A percentile compares a stretch with the other conserved stretches of the same genome.
Evolutionary conservation across 169 alveolate species (phyloP).

Genomic region (Plasmodium vivax): DNA sequence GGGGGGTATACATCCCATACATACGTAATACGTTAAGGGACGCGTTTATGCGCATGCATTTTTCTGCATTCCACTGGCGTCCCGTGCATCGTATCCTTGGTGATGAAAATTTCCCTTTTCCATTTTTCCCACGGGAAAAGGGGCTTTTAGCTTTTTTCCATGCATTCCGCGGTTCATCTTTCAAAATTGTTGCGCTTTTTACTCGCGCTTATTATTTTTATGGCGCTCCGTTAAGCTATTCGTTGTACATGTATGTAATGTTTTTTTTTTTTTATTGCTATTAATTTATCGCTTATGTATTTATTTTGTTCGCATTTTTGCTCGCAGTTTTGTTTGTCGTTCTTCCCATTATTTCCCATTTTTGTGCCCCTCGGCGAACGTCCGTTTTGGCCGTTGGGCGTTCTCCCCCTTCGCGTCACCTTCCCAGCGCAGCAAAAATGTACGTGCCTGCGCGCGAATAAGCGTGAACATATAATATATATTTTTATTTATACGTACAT

Average conservation of each 20-base stretch:
- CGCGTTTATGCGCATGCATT: not conserved
- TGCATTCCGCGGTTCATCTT: not conserved
- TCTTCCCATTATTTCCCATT: not conserved
- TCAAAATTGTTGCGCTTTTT: not conserved
- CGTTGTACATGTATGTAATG: not conserved
- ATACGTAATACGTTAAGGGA: not conserved
- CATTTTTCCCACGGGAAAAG: not conserved
- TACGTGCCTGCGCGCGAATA: not conserved
- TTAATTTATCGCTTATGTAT: not conserved
- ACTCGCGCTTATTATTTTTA: not conserved
- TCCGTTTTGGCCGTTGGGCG: not conserved
- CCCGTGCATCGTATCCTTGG: not conserved
- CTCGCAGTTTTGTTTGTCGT: not conserved
- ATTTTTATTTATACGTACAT: not conserved
- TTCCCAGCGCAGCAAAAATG: not conserved
- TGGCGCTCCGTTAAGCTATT: not conserved
- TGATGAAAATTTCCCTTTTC: not conserved
- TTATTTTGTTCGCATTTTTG: not conserved
- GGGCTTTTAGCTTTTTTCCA: not conserved
- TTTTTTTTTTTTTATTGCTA: not conserved
- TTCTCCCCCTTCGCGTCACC: not conserved
- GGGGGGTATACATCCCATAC: not conserved
- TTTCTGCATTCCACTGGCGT: not conserved
- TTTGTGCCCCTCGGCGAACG: not conserved
- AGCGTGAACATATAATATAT: not conserved